Evolutionary conservation across 257 asterid species (phyloP).

Genomic region (Solanum clarkiae): DNA sequence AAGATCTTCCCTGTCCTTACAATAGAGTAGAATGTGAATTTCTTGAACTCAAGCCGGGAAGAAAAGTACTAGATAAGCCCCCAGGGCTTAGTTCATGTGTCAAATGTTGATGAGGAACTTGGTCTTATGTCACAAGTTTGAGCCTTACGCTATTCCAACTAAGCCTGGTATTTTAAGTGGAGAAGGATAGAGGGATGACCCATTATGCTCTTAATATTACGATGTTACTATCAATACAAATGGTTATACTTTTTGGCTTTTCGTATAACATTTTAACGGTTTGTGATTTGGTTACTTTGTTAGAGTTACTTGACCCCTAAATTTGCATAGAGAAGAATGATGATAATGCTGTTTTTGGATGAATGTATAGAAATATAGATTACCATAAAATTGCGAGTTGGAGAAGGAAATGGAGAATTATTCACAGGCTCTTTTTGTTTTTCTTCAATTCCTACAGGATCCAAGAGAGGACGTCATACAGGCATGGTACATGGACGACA

Average conservation of each 20-base stretch:
- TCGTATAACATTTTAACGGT: not conserved
- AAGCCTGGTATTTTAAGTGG: not conserved
- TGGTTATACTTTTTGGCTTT: not conserved
- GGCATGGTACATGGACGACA: conserved; percentile 99
- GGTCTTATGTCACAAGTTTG: not conserved
- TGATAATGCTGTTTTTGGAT: not conserved
- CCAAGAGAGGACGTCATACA: conserved; percentile 57
- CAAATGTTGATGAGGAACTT: not conserved
- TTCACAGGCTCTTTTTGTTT: not conserved
- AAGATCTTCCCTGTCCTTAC: not conserved
- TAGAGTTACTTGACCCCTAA: not conserved
- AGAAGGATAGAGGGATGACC: not conserved
- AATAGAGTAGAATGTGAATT: not conserved
- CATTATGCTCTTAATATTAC: not conserved
- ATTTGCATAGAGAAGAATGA: not conserved
- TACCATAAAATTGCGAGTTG: not conserved
- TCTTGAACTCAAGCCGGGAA: not conserved
- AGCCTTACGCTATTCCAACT: not conserved
- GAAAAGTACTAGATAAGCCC: not conserved
- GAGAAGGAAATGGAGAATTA: not conserved
- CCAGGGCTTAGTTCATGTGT: not conserved
- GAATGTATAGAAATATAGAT: not conserved
- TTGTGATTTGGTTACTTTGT: not conserved
- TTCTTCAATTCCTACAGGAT: conserved; percentile 36
- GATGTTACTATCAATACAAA: not conserved